Percentiles rank a stretch among this genome's conserved stretches.
phyloP scores from a whole-genome alignment of 441 rosid genomes.

The Eruca vesicaria region DNA sequence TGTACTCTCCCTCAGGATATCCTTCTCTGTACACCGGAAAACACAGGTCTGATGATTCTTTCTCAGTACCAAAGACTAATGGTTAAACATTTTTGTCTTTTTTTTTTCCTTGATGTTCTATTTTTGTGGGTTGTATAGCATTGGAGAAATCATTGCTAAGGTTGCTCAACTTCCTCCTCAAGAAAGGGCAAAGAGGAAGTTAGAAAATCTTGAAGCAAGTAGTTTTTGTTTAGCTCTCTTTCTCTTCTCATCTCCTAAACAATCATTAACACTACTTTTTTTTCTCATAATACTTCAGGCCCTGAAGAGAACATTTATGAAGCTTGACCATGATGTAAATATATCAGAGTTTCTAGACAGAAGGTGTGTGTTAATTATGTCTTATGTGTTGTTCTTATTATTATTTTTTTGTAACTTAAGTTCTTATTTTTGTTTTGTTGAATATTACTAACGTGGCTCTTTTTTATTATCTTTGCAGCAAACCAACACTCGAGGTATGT shows the following conservation, averaged over 20 bases:
- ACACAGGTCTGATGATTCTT: slow-evolving; percentile 44
- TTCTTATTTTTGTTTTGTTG: not conserved
- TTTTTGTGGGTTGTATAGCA: slow-evolving; percentile 31
- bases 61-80: not conserved
- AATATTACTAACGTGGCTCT: slow-evolving; percentile 7
- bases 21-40: slow-evolving; percentile 66
- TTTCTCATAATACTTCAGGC: slow-evolving; percentile 39
- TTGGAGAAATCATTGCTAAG: slow-evolving; percentile 72
- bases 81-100: not conserved
- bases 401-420: no score
- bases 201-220: slow-evolving; percentile 86
- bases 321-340: slow-evolving; percentile 81
- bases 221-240: slow-evolving; percentile 14
- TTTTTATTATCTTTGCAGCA: slow-evolving; percentile 48
- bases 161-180: slow-evolving; percentile 74
- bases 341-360: slow-evolving; percentile 65
- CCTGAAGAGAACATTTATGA: slow-evolving; percentile 70
- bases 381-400: no score
- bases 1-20: slow-evolving; percentile 79
- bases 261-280: not conserved
- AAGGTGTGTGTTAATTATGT: slow-evolving; percentile 47
- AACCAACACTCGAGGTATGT: slow-evolving; percentile 69
- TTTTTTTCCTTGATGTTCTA: not conserved
- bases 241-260: not conserved
- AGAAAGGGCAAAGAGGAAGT: slow-evolving; percentile 79